Conservation (phyloP, 208 protist species). For the Herpetomonas muscarum region DNA sequence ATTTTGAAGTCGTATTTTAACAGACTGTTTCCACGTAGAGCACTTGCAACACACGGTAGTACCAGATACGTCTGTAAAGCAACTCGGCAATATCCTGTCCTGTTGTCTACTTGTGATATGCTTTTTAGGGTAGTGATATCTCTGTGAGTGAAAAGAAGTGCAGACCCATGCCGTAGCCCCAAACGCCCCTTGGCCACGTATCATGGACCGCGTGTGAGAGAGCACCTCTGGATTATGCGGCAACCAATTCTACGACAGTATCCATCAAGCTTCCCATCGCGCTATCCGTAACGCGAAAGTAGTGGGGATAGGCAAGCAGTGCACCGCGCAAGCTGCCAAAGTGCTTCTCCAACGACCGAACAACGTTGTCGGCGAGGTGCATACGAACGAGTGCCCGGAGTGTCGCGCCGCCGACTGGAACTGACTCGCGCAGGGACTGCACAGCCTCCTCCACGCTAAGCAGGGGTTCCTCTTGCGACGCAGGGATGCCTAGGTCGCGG, state of each 20-base stretch:
- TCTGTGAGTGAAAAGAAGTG: too few species aligned
- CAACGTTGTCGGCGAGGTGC: conserved; percentile 29
- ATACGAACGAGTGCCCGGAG: conserved; percentile 36
- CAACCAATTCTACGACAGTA: conserved; percentile 2
- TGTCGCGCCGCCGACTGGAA: conserved; percentile 63
- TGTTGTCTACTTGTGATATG: too few species aligned
- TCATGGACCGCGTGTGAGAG: too few species aligned
- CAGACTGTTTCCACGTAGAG: too few species aligned
- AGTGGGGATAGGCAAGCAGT: conserved; percentile 62
- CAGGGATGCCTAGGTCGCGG: conserved; percentile 20
- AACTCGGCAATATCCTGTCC: too few species aligned
- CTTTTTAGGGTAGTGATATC: too few species aligned
- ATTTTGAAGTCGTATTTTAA: too few species aligned
- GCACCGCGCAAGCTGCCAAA: conserved; percentile 51
- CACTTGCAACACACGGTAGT: too few species aligned
- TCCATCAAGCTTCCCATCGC: neutral
- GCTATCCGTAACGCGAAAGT: conserved; percentile 36
- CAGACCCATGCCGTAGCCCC: too few species aligned
- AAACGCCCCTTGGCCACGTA: too few species aligned
- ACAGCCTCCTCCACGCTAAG: conserved; percentile 72
- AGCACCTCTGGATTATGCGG: neutral
- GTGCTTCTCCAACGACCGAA: conserved; percentile 38
- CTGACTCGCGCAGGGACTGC: conserved; percentile 46
- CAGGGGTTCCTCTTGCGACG: conserved; percentile 8
- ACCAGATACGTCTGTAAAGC: too few species aligned